Evolutionary conservation across 1,139 yeast species (phyloP).

Genomic region (Suhomyces kunorum): DNA sequence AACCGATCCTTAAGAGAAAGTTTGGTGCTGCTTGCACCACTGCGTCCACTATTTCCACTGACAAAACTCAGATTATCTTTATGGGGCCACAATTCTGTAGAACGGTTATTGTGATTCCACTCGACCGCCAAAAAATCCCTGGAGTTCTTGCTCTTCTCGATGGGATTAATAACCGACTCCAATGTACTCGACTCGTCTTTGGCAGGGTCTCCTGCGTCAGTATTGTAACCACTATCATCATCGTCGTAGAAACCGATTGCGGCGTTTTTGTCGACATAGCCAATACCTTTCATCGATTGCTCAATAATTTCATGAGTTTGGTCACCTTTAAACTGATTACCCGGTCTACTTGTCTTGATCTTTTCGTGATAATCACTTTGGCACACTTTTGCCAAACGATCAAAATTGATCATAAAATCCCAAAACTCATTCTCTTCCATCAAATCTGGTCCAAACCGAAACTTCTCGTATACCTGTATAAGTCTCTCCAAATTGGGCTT

Average conservation of each 20-base stretch:
- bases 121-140: conserved; percentile 2
- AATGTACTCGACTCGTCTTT: conserved; percentile 6
- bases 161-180: conserved; percentile 7
- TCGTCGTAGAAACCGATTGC: conserved; percentile 1
- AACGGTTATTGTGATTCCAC: neutral
- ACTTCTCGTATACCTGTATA: conserved; percentile 63
- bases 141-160: neutral
- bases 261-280: neutral
- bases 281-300: conserved; percentile 8
- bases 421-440: conserved; percentile 63
- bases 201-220: conserved; percentile 1
- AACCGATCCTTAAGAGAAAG: conserved; percentile 6
- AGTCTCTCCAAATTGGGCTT: conserved; percentile 33
- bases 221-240: conserved; percentile 9
- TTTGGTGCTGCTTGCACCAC: conserved; percentile 7
- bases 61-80: conserved; percentile 5
- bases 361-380: conserved; percentile 13
- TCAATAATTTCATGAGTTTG: conserved; percentile 5
- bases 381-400: conserved; percentile 17
- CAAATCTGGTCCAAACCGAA: conserved; percentile 66
- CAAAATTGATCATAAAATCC: conserved; percentile 48
- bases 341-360: conserved; percentile 1
- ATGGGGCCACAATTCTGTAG: neutral
- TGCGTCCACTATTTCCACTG: conserved; percentile 7
- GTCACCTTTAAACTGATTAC: neutral